Evolutionary conservation across 1,284 basidiomycete genomes (phyloP), one percentile per base, ranked within the genome.

Genomic region (Cryptococcus depauperatus): DNA sequence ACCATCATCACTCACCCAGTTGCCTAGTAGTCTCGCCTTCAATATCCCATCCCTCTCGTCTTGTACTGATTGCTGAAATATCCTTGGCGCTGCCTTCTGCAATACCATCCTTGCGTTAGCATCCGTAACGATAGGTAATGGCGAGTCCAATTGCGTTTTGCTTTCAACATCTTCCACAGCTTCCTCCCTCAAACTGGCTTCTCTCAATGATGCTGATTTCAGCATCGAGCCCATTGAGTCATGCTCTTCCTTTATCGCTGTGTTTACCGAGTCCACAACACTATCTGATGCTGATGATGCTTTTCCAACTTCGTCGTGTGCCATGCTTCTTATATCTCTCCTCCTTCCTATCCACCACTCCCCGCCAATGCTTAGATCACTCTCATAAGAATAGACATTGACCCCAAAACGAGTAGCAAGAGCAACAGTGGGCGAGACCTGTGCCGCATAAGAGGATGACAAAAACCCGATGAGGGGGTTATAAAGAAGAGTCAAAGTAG

Each of bases 381-480:
- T 90, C 58, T 95, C 90, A 69, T 93, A 97, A 62, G 86, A 91
- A 64, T 95, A 96, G 22, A 93, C 80, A 61, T 98, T 98, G 70
- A 97, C 91, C 62, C 96, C 91, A 64, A 93, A 97, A 14, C 93
- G 79, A 3, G 89, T 87, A 44, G 85, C 85, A 5, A 96, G 70
- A 0, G 87, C 82, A n/a, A 97, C 78, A 64, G 93, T 87, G 3
- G 79, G 78, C 1, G 86, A 85, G 22, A 91, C 82, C 41, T 83
- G 81, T 1, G 92, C 89, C 0, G 90, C 84, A 66, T 97, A 97
- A 22, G 92, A 87, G 1, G 84, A 79, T 3, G 88, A 88, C 25
- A 97, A 76, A 62, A 96, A 91, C 1, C 93, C 93, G 56, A 97
- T 82, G 78, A 98, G 89, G 1, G 93, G 93, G 68, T 96, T 97